phyloP scores from a whole-genome alignment of 2,329 filamentous ascomycete species.

The Plenodomus lindquistii region DNA sequence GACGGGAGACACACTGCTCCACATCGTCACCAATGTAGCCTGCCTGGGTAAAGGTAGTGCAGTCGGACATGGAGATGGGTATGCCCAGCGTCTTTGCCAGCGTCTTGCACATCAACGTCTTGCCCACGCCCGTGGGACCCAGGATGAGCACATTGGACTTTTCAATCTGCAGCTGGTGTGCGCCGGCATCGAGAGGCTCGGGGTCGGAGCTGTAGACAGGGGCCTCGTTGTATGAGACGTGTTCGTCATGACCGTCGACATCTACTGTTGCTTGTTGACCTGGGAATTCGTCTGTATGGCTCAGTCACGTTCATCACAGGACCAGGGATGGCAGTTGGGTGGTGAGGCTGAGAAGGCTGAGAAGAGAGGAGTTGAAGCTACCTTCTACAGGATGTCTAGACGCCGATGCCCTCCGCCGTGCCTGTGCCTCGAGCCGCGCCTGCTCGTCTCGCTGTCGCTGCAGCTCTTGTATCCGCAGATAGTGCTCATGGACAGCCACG shows the following conservation, averaged over 20 bases:
- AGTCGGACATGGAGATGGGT: constrained; percentile 93
- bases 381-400: constrained; percentile 79
- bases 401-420: constrained; percentile 69
- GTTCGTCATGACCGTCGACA: constrained; percentile 20
- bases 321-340: constrained; percentile 10
- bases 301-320: constrained; percentile 26
- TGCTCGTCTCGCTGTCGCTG: constrained; percentile 79
- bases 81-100: constrained; percentile 91
- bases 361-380: constrained; percentile 37
- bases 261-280: constrained; percentile 61
- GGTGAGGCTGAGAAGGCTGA: constrained; percentile 5
- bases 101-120: constrained; percentile 94
- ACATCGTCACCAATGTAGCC: constrained; percentile 98
- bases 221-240: constrained; percentile 17
- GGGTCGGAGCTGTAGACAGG: constrained; percentile 32
- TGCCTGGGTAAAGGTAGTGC: constrained; percentile 92
- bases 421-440: constrained; percentile 72
- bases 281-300: constrained; percentile 61
- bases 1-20: constrained; percentile 89
- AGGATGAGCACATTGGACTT: constrained; percentile 94
- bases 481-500: constrained; percentile 94
- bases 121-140: constrained; percentile 92
- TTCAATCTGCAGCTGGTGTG: constrained; percentile 72
- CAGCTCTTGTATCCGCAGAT: constrained; percentile 79
- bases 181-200: constrained; percentile 54